phyloP scores from a whole-genome alignment of 2,329 filamentous ascomycete species.

The Alternaria sp. region DNA sequence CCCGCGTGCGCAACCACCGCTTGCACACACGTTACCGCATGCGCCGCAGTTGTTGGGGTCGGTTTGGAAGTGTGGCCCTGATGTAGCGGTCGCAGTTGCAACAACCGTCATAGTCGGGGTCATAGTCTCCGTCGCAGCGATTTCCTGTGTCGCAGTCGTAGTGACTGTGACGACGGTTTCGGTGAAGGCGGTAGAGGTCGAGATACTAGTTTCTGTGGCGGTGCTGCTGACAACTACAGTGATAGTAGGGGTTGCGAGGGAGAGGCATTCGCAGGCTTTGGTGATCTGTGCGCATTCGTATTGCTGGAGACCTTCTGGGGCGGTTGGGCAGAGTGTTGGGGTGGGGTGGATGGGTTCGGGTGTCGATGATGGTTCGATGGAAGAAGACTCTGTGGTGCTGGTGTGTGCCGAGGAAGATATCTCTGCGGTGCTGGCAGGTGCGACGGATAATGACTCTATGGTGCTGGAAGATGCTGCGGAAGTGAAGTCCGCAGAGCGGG shows the following conservation, averaged over 20 bases:
- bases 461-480: background rate
- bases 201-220: background rate
- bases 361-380: background rate
- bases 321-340: background rate
- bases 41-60: constrained; percentile 1
- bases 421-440: background rate
- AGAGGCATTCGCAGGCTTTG: background rate
- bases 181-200: background rate
- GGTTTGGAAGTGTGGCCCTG: background rate
- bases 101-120: background rate
- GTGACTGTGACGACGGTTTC: background rate
- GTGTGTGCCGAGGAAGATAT: background rate
- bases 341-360: background rate
- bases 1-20: background rate
- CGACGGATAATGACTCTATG: background rate
- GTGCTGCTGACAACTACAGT: background rate
- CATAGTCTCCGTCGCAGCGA: background rate
- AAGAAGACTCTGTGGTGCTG: background rate
- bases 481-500: background rate
- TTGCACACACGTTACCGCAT: background rate
- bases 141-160: background rate
- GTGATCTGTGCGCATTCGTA: background rate
- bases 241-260: background rate
- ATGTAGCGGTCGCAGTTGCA: background rate
- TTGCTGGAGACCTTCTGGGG: background rate